phyloP scores from a whole-genome alignment of 2,329 filamentous ascomycete genomes.

The Aspergillus costaricaensis region DNA sequence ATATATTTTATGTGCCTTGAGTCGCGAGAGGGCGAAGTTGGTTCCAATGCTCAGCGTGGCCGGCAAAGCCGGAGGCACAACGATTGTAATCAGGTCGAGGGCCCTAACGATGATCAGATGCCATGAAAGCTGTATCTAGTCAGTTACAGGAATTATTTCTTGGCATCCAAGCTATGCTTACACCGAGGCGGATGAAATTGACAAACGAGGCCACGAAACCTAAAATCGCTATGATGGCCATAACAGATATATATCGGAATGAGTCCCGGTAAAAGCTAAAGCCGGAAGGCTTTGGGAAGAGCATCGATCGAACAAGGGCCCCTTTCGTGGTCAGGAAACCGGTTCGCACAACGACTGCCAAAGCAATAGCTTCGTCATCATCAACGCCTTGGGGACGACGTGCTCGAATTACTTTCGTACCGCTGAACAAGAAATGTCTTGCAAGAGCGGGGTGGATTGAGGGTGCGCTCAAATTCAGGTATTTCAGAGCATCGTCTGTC shows the following conservation, averaged over 20 bases:
- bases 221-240: conserved; percentile 80
- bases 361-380: conserved; percentile 82
- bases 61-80: conserved; percentile 90
- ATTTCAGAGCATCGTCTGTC: conserved; percentile 73
- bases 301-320: conserved; percentile 91
- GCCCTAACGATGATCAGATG: conserved; percentile 89
- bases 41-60: conserved; percentile 95
- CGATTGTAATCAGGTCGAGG: conserved; percentile 93
- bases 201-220: conserved; percentile 89
- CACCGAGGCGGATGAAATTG: conserved; percentile 82
- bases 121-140: conserved; percentile 65
- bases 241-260: conserved; percentile 96
- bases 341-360: conserved; percentile 89
- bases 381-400: conserved; percentile 82
- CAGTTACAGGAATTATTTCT: conserved; percentile 16
- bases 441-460: conserved; percentile 81
- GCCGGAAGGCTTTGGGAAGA: conserved; percentile 95
- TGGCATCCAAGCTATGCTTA: conserved; percentile 30
- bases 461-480: conserved; percentile 76
- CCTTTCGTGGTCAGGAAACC: conserved; percentile 98
- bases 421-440: conserved; percentile 88
- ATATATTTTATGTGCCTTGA: conserved; percentile 90
- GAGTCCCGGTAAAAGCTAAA: conserved; percentile 99
- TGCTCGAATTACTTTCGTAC: conserved; percentile 92
- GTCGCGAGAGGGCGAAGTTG: conserved; percentile 83